These are phyloP conservation scores for Pulveroboletus frians DNA, from an alignment of 768 basidiomycete genomes.

Conservation along the genomic window DNA sequence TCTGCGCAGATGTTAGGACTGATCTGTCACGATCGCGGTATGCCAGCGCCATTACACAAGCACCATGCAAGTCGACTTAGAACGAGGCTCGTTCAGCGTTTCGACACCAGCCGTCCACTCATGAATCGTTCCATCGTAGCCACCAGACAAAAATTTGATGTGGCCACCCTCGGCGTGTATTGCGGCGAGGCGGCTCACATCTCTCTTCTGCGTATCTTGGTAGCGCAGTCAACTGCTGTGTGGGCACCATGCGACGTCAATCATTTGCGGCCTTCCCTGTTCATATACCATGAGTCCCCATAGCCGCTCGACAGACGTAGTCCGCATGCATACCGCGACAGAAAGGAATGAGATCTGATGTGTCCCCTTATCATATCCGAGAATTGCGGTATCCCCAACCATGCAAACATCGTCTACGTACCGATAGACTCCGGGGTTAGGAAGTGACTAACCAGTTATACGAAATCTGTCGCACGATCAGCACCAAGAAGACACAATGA, in stretches of 20 bases:
- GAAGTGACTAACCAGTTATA: conserved; percentile 35
- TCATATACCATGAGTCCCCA: conserved; percentile 22
- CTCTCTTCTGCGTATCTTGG: conserved; percentile 24
- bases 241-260: conserved; percentile 29
- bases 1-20: conserved; percentile 35
- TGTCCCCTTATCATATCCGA: conserved; percentile 41
- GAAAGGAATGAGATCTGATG: conserved; percentile 40
- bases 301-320: conserved; percentile 25
- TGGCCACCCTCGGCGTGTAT: conserved; percentile 26
- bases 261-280: conserved; percentile 29
- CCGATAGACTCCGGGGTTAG: conserved; percentile 31
- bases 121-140: conserved; percentile 41
- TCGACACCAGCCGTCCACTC: conserved; percentile 33
- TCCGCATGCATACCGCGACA: conserved; percentile 30
- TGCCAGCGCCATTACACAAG: conserved; percentile 35
- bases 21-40: conserved; percentile 31
- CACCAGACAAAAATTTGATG: conserved; percentile 44
- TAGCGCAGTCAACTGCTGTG: conserved; percentile 28
- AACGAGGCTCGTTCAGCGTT: conserved; percentile 21
- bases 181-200: conserved; percentile 42
- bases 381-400: conserved; percentile 36
- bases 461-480: conserved; percentile 29
- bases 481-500: conserved; percentile 3
- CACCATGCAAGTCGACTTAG: conserved; percentile 28
- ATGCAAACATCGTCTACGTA: conserved; percentile 46